Conservation (phyloP, 2,329 filamentous ascomycete species). For the Cadophora malorum region DNA sequence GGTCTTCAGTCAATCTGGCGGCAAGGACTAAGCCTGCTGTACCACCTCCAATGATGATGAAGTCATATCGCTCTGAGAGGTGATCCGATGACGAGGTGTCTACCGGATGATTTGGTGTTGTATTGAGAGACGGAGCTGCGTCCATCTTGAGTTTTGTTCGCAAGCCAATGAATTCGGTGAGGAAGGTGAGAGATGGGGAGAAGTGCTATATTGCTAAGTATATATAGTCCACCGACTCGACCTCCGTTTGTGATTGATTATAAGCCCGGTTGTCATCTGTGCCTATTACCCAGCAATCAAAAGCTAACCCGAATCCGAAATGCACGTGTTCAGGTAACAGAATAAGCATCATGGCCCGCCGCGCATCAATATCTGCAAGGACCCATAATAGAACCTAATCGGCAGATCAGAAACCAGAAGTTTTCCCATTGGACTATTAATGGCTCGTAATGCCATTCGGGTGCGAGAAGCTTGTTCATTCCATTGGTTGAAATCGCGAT, state of each 20-base stretch:
- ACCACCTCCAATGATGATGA: constrained; percentile 43
- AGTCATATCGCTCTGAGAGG: constrained; percentile 8
- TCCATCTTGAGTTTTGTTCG: not conserved
- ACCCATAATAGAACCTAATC: no score
- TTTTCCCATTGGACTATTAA: no score
- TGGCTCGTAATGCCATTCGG: no score
- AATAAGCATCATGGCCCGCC: not conserved
- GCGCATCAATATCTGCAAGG: no score
- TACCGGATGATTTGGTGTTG: not conserved
- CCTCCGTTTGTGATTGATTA: not conserved
- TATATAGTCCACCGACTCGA: not conserved
- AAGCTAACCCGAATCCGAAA: not conserved
- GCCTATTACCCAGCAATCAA: not conserved
- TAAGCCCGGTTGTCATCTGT: not conserved
- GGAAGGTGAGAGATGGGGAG: not conserved
- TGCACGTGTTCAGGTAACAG: not conserved
- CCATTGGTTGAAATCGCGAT: no score
- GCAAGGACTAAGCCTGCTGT: constrained; percentile 57
- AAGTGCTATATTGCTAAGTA: not conserved
- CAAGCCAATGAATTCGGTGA: not conserved
- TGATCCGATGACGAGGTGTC: constrained; percentile 22
- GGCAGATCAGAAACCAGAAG: no score
- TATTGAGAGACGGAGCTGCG: not conserved
- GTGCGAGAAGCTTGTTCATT: no score
- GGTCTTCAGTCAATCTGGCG: constrained; percentile 56